Conservation (phyloP, 331 rosid species). For the Cydonia oblonga region DNA sequence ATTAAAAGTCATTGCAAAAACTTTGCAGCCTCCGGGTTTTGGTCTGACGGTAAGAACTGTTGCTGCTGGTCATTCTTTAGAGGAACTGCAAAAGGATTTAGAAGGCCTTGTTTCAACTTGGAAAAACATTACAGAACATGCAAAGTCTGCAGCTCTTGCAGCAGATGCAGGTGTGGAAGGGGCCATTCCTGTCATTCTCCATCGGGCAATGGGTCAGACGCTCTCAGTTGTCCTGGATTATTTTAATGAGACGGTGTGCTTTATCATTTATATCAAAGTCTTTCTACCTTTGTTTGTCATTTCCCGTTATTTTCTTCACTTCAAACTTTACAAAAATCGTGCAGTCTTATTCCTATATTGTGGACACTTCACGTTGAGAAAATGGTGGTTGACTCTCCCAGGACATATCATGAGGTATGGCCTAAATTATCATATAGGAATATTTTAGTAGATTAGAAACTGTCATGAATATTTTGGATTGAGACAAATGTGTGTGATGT, state of each 20-base stretch:
- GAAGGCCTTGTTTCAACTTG: conserved; percentile 77
- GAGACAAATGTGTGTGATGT: neutral
- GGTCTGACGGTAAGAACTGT: conserved; percentile 92
- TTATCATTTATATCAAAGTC: neutral
- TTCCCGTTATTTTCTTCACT: neutral
- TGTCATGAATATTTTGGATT: neutral
- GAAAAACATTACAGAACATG: conserved; percentile 76
- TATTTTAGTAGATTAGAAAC: neutral
- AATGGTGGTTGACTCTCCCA: conserved; percentile 91
- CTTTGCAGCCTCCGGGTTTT: conserved; percentile 92
- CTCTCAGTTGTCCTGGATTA: conserved; percentile 96
- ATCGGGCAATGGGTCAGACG: conserved; percentile 91
- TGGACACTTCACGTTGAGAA: conserved; percentile 52
- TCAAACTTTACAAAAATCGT: neutral
- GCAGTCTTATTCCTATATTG: conserved; percentile 10
- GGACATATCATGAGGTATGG: conserved; percentile 90
- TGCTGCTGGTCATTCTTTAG: conserved; percentile 86
- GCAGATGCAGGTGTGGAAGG: conserved; percentile 97
- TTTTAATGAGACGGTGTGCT: conserved; percentile 62
- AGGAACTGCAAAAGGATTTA: conserved; percentile 81
- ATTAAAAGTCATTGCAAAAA: conserved; percentile 78
- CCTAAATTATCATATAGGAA: neutral
- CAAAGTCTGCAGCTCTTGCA: conserved; percentile 88
- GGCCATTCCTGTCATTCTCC: conserved; percentile 80
- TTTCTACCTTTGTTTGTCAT: neutral